These are phyloP conservation scores for Fusarium vanettenii DNA, from an alignment of 2,329 filamentous ascomycete species.

Conservation along the genomic window DNA sequence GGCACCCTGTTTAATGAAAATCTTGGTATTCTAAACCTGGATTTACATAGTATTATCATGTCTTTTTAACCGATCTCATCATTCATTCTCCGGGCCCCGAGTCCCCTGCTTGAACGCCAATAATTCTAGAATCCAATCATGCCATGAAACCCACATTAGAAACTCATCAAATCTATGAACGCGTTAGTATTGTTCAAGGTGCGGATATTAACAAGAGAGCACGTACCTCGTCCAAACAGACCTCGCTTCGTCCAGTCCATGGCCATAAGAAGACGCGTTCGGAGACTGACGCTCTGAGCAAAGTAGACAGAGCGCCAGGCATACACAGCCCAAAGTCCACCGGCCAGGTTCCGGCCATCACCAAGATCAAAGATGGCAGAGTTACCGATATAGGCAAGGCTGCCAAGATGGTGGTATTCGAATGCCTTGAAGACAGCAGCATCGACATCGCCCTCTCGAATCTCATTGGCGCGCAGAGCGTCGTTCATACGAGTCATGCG, in stretches of 20 bases:
- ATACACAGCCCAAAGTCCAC: conserved; percentile 93
- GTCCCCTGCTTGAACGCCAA: conserved; percentile 23
- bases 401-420: conserved; percentile 92
- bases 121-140: conserved; percentile 6
- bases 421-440: conserved; percentile 94
- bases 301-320: conserved; percentile 98
- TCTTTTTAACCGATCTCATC: conserved; percentile 9
- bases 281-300: conserved; percentile 93
- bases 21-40: not conserved
- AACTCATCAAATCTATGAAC: conserved; percentile 63
- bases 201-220: not conserved
- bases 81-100: conserved; percentile 8
- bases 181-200: conserved; percentile 15
- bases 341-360: conserved; percentile 79
- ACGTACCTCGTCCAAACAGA: conserved; percentile 92
- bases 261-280: conserved; percentile 87
- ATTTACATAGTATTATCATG: not conserved
- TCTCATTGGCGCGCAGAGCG: conserved; percentile 81
- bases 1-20: not conserved
- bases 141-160: conserved; percentile 47
- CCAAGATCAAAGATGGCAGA: conserved; percentile 93
- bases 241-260: conserved; percentile 99
- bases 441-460: conserved; percentile 90
- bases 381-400: conserved; percentile 94
- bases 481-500: conserved; percentile 83